Base-by-base conservation (phyloP, 1,284 basidiomycete genomes). In the Trichosporon ovoides region DNA sequence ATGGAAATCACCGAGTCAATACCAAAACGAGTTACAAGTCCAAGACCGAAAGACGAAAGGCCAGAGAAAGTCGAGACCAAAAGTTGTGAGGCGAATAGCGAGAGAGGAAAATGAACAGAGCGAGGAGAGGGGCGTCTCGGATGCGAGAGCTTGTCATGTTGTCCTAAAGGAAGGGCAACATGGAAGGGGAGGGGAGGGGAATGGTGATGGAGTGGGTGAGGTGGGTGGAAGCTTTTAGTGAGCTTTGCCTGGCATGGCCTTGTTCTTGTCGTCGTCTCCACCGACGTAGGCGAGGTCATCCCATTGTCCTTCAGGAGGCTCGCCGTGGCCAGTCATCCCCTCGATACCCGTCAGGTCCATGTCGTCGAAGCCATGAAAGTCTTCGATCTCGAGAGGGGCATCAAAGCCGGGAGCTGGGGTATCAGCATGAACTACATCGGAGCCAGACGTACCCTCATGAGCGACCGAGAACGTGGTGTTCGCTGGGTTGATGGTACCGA, bases 281-380 rank as follows among this genome's bases (percentile, higher is more conserved):
- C 58, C 53, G 54, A 58, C 53, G 48, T 56, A 56, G 28, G 53
- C 51, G 18, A 62, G 55, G 52, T 71, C 69, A 43, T 70, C 68
- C 71, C 69, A 73, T 49, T 67, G 65, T 12, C 57, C 63, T 37
- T 66, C 65, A 18, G 59, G 49, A 3, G 48, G 38, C 11, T 64
- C 62, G 7, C 59, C 65, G 31, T 58, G 61, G 18, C 57, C 62
- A 5, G 61, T 60, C 50, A 69, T 68, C 18, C 58, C 64, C 36
- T 66, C 69, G 28, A 73, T 57, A 12, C 70, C 71, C 6, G 65
- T 55, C 37, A 71, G 53, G 50, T 73, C 69, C 66, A 73, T 71
- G 62, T 70, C 69, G n/a, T 66, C 56, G 55, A 72, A 72, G n/a
- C 66, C 67, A 24, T 62, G 64, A 55, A 70, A 70, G 11, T 66